Evolutionary conservation across 192 early-diverging fungal genomes (phyloP).

Genomic region (Coemansia umbellata): DNA sequence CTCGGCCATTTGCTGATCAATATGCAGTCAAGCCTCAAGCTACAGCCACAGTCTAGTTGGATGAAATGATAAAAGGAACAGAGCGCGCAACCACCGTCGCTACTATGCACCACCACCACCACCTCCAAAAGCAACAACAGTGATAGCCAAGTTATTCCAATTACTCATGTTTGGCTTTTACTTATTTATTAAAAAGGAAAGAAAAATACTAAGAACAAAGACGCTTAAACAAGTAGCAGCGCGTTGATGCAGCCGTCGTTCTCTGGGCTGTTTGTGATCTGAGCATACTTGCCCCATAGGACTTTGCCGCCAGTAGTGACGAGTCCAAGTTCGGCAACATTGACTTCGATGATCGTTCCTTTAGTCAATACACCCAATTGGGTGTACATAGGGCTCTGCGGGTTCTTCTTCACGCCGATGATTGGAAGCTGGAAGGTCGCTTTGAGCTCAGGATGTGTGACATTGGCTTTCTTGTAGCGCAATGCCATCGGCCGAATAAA

Average conservation of each 20-base stretch:
- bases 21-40: too few species aligned
- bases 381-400: conserved; percentile 91
- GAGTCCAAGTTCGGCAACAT: conserved; percentile 92
- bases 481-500: conserved; percentile 97
- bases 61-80: too few species aligned
- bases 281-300: conserved; percentile 96
- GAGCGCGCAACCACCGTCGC: too few species aligned
- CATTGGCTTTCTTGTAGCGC: conserved; percentile 97
- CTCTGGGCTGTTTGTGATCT: conserved; percentile 98
- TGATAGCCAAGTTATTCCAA: too few species aligned
- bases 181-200: too few species aligned
- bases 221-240: conserved; percentile 76
- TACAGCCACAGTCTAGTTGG: too few species aligned
- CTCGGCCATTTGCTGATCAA: too few species aligned
- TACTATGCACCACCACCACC: too few species aligned
- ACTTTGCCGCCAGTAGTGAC: conserved; percentile 97
- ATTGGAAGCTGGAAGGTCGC: conserved; percentile 97
- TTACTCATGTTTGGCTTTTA: too few species aligned
- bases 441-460: conserved; percentile 97
- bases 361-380: conserved; percentile 97
- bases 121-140: too few species aligned
- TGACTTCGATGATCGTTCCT: conserved; percentile 95
- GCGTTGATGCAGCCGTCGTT: conserved; percentile 96
- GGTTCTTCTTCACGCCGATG: conserved; percentile 99
- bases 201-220: too few species aligned